Base-by-base conservation (phyloP, 192 early-diverging fungal genomes). In the Podila epicladia region DNA sequence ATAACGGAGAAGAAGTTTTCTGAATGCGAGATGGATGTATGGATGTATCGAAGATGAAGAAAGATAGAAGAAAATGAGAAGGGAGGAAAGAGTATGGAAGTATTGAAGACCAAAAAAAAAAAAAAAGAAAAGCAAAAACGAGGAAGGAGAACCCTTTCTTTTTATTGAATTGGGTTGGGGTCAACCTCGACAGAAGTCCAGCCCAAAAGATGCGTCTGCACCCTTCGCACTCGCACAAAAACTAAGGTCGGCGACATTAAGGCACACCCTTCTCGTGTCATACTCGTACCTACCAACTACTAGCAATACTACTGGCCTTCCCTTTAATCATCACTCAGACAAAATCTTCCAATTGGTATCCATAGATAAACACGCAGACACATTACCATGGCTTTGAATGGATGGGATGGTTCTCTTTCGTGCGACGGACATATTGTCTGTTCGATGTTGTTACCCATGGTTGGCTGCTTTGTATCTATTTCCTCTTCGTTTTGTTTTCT, bases 61-160 rank as follows among this genome's bases (percentile, higher is more conserved):
- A 55, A 55, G 53, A 53, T 24, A 55, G 22, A 24, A 55, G 5
- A 11, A 26, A 55, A 55, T 24, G 9, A 37, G n/a, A 58, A 58
- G 24, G 15, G 28, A 58, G 37, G 35, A 69, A 69, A 69, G 62
- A 71, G 62, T 62, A 71, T 53, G 62, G 60, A 50, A 71, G 62
- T 62, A 71, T 53, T 49, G 60, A 50, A 69, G 45, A 69, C 3
- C 9, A 5, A 24, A 55, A 9, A 26, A 26, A 17, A 37, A n/a
- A 67, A 49, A 45, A 69, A 69, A 62, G 53, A 71, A 71, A 71
- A 71, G 51, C 53, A 48, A 61, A 69, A 61, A 69, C 31, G 59
- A 55, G 24, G 20, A 26, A 55, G 24, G 53, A 55, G 53, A 55
- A 55, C 53, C 53, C 53, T 55, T 41, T 45, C 37, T 60, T 71